A percentile compares a stretch with the other conserved stretches of the same genome.
Evolutionary conservation across 1,284 basidiomycete genomes (phyloP).

Genomic region (Ceratobasidium sp.): DNA sequence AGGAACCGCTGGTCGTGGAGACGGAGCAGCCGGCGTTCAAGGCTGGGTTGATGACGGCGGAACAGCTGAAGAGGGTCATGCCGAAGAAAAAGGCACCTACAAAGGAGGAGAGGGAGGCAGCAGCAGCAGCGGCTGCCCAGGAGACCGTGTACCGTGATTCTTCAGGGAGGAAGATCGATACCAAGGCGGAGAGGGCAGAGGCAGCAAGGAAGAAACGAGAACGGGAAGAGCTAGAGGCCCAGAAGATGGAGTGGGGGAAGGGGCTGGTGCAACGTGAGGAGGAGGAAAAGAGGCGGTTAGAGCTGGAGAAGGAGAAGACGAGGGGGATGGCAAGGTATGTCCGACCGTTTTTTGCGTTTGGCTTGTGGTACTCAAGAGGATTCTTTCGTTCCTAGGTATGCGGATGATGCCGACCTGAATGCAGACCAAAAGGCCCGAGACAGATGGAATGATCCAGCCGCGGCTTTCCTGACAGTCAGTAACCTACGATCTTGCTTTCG

Average conservation of each 20-base stretch:
- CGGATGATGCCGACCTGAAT: slow-evolving; percentile 88
- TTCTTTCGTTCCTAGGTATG: slow-evolving; percentile 58
- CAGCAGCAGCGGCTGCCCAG: slow-evolving; percentile 72
- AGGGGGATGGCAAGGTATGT: slow-evolving; percentile 75
- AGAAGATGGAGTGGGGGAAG: slow-evolving; percentile 97
- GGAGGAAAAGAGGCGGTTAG: slow-evolving; percentile 68
- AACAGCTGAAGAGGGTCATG: slow-evolving; percentile 67
- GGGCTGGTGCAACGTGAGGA: slow-evolving; percentile 89
- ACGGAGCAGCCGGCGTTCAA: slow-evolving; percentile 60
- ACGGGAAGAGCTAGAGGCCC: slow-evolving; percentile 82
- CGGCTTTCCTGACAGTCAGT: slow-evolving; percentile 87
- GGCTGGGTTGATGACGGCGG: slow-evolving; percentile 80
- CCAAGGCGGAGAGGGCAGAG: slow-evolving; percentile 83
- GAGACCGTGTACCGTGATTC: slow-evolving; percentile 96
- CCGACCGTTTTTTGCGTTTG: neutral
- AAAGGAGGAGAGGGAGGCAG: slow-evolving; percentile 61
- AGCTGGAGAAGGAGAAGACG: slow-evolving; percentile 73
- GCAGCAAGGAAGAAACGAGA: slow-evolving; percentile 81
- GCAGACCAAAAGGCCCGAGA: slow-evolving; percentile 80
- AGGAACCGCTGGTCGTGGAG: slow-evolving; percentile 69
- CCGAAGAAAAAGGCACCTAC: slow-evolving; percentile 55
- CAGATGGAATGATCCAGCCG: slow-evolving; percentile 95
- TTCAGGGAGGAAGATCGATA: slow-evolving; percentile 88
- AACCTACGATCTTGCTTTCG: slow-evolving; percentile 16
- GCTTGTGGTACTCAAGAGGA: neutral